Conservation (phyloP, 345 rosid genomes). For the Eucalyptus brandiana region DNA sequence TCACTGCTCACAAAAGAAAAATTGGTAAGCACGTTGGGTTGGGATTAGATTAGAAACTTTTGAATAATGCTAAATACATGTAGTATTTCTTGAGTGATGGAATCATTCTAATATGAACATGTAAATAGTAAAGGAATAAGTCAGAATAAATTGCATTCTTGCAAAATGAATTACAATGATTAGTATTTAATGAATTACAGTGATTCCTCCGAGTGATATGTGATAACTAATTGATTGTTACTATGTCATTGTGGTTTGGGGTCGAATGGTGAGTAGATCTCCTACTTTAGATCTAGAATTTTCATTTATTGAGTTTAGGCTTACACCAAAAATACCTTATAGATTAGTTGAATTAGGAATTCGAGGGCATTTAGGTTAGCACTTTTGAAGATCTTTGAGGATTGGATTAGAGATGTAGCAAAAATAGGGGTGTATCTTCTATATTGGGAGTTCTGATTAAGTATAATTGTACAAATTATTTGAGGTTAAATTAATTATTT, state of each 20-base stretch:
- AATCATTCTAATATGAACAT: not conserved
- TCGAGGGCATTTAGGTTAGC: not conserved
- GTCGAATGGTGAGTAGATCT: not conserved
- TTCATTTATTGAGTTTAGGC: not conserved
- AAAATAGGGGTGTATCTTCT: not conserved
- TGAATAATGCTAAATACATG: not conserved
- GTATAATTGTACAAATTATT: not conserved
- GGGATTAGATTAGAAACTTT: not conserved
- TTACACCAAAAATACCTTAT: no score
- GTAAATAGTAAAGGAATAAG: not conserved
- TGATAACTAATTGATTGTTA: not conserved
- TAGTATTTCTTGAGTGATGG: not conserved
- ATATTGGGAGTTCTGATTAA: not conserved
- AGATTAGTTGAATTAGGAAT: no score
- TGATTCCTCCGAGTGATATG: not conserved
- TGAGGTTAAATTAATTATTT: not conserved
- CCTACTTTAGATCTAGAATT: not conserved
- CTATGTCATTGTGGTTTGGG: not conserved
- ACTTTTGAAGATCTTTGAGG: not conserved
- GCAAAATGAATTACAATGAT: not conserved
- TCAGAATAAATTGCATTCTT: not conserved
- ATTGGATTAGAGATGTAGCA: not conserved
- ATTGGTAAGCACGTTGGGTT: not conserved
- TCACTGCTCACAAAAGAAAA: not conserved
- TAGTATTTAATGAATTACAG: no score